These are phyloP conservation scores for Truncatella angustata DNA, from an alignment of 2,329 filamentous ascomycete species.

Conservation along the genomic window DNA sequence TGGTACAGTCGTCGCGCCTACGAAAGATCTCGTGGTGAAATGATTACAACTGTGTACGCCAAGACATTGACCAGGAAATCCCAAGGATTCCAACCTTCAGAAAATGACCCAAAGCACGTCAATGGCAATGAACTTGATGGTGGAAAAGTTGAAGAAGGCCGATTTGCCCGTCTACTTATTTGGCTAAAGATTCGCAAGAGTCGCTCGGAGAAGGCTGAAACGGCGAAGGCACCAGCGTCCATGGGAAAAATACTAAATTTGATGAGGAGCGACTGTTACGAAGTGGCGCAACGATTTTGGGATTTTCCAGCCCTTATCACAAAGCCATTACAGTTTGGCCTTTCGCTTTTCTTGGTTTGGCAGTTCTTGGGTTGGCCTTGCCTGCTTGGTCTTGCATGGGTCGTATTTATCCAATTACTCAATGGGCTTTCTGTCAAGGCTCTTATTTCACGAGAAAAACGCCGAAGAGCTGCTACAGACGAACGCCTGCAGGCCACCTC, in stretches of 20 bases:
- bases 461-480: constrained; percentile 73
- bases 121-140: constrained; percentile 19
- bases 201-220: constrained; percentile 20
- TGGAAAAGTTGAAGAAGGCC: constrained; percentile 19
- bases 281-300: constrained; percentile 83
- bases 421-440: constrained; percentile 67
- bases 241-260: constrained; percentile 91
- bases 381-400: constrained; percentile 68
- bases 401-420: constrained; percentile 65
- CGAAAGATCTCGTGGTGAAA: constrained; percentile 79
- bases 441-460: constrained; percentile 67
- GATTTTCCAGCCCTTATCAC: constrained; percentile 76
- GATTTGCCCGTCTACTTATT: constrained; percentile 24
- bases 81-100: constrained; percentile 37
- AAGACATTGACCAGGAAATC: constrained; percentile 69
- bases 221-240: constrained; percentile 60
- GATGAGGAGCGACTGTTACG: constrained; percentile 79
- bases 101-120: constrained; percentile 16
- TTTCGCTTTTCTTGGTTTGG: constrained; percentile 74
- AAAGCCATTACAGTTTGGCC: constrained; percentile 72
- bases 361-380: constrained; percentile 78
- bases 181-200: constrained; percentile 23
- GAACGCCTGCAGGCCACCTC: constrained; percentile 75
- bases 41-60: constrained; percentile 82
- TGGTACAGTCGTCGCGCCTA: constrained; percentile 87